phyloP scores from a whole-genome alignment of 2,329 filamentous ascomycete genomes.

The Aspergillaceae sp. region DNA sequence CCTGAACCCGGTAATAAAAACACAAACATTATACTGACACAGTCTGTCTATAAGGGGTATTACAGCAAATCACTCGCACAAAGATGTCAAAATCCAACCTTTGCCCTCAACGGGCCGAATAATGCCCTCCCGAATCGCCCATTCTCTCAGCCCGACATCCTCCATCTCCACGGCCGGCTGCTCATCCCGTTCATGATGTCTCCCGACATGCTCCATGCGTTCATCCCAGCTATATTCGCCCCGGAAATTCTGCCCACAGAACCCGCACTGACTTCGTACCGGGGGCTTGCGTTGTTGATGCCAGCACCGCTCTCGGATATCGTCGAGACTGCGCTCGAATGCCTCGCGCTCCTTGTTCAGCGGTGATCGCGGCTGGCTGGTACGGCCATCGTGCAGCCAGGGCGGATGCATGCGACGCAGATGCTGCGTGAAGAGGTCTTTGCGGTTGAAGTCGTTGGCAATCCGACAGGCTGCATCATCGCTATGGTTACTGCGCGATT shows the following conservation, averaged over 20 bases:
- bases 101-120: slow-evolving; percentile 13
- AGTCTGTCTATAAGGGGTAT: too few relatives aligned
- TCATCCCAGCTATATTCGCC: slow-evolving; percentile 65
- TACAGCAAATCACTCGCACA: not conserved
- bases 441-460: slow-evolving; percentile 72
- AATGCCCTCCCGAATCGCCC: slow-evolving; percentile 32
- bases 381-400: slow-evolving; percentile 41
- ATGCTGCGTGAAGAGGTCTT: slow-evolving; percentile 86
- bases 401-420: slow-evolving; percentile 74
- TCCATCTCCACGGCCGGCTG: slow-evolving; percentile 22
- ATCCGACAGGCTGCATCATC: slow-evolving; percentile 19
- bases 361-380: slow-evolving; percentile 3
- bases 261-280: slow-evolving; percentile 48
- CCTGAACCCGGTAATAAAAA: too few relatives aligned
- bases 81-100: slow-evolving; percentile 13
- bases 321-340: slow-evolving; percentile 47
- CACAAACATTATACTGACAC: not conserved
- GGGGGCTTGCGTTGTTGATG: slow-evolving; percentile 56
- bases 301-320: slow-evolving; percentile 52
- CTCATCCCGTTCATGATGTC: slow-evolving; percentile 61
- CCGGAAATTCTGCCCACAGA: slow-evolving; percentile 54
- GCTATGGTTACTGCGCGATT: not conserved
- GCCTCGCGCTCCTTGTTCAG: slow-evolving; percentile 23
- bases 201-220: slow-evolving; percentile 78
- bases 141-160: slow-evolving; percentile 33